Base-by-base conservation (phyloP, 495 filamentous ascomycete genomes). In the Penicillium malachiteum region DNA sequence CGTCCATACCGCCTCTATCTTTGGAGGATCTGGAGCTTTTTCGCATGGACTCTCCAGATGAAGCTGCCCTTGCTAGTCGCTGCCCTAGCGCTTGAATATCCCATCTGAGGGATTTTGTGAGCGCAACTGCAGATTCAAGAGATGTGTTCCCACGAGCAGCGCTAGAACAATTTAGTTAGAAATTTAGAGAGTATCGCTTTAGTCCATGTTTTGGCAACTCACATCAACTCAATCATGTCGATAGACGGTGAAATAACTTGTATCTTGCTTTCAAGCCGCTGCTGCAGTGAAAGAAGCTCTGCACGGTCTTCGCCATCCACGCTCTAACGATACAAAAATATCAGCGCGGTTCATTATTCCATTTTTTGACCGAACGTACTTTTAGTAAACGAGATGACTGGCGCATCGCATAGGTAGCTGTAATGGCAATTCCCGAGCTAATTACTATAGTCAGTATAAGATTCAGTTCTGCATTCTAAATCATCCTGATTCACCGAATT, bases 61-160 rank as follows among this genome's bases (percentile, higher is more conserved):
- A 73, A 5, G 87, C 91, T 39, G 86, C 87, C 57, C 78, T 78
- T 50, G 84, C 84, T 9, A 97, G 72, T 42, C 90, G 84, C 37
- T 87, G 81, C 3, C 93, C 95, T 2, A 99, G 81, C 5, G 83
- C 75, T 59, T 96, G 87, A 39, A 99, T 96, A 32, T 96, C 91
- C 70, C 84, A 86, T 43, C 93, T 84, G n/a, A 99, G 78, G 33
- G 85, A 81, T 66, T 93, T 94, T 13, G 93, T 95, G 17, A 96
- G 82, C 9, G 83, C 84, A 8, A 96, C 85, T 1, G 95, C 93
- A 18, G 90, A 91, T 65, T 97, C 92, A 3, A 99, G 79, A 49
- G 92, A 89, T 0, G 91, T 91, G 65, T 99, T 97, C n/a, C 95
- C 95, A 60, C 95, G 84, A 5, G 91, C 90, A 58, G 92, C 90